Evolutionary conservation across 192 early-diverging fungal genomes (phyloP).

Genomic region (Umbelopsis sp.): DNA sequence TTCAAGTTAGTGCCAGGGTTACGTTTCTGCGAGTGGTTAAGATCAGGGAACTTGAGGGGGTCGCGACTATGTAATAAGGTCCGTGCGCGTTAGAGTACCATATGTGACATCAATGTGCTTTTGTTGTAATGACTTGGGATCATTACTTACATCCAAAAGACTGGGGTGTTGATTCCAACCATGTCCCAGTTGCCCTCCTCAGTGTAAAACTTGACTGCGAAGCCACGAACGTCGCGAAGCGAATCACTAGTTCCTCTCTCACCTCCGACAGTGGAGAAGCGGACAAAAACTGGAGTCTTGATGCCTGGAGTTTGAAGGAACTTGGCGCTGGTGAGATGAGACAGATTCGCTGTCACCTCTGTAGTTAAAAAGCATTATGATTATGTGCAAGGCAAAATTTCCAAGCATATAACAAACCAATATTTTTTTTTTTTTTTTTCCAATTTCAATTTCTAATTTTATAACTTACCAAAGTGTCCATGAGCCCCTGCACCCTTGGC

Average conservation of each 20-base stretch:
- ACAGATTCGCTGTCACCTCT: too few relatives aligned
- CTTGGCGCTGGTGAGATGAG: slow-evolving; percentile 4
- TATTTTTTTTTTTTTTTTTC: too few relatives aligned
- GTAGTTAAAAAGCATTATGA: too few relatives aligned
- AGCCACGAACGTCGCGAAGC: slow-evolving; percentile 45
- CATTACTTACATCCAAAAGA: slow-evolving; percentile 45
- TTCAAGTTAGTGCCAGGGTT: slow-evolving; percentile 74
- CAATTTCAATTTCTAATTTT: too few relatives aligned
- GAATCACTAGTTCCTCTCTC: slow-evolving; percentile 39
- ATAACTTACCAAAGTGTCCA: slow-evolving; percentile 48
- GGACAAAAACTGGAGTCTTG: slow-evolving; percentile 44
- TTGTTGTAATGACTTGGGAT: too few relatives aligned
- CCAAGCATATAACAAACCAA: too few relatives aligned
- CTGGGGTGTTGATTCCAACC: slow-evolving; percentile 48
- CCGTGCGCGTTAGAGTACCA: not conserved
- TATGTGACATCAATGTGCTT: slow-evolving; percentile 5
- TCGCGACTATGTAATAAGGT: not conserved
- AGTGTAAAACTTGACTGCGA: slow-evolving; percentile 46
- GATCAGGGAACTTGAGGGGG: slow-evolving; percentile 40
- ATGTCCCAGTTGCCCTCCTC: slow-evolving; percentile 47
- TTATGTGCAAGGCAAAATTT: too few relatives aligned
- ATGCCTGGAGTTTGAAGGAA: slow-evolving; percentile 2
- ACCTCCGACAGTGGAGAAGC: slow-evolving; percentile 44
- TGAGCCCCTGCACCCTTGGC: slow-evolving; percentile 46
- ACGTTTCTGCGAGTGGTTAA: slow-evolving; percentile 84